Conservation (phyloP, 257 asterid species). For the Solanum neorickii region DNA sequence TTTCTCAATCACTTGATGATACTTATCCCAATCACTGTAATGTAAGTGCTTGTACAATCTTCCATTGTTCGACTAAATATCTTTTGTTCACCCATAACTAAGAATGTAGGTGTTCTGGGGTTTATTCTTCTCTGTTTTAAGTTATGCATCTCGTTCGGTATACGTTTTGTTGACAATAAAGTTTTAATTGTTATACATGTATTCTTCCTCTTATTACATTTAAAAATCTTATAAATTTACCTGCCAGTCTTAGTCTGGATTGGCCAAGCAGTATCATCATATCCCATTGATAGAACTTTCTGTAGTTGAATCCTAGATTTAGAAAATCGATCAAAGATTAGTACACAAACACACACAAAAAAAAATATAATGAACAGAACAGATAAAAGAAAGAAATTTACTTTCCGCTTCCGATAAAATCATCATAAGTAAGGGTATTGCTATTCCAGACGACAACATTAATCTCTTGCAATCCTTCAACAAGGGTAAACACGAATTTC, state of each 20-base stretch:
- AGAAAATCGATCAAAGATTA: not conserved
- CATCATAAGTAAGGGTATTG: conserved; percentile 66
- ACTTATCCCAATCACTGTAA: not conserved
- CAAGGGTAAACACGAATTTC: conserved; percentile 73
- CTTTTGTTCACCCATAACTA: not conserved
- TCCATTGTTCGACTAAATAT: not conserved
- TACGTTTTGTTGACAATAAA: not conserved
- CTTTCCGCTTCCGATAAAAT: conserved; percentile 88
- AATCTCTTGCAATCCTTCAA: conserved; percentile 75
- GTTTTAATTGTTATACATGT: not conserved
- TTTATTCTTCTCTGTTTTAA: not conserved
- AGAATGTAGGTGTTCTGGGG: not conserved
- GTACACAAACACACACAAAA: not conserved
- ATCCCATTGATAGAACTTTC: conserved; percentile 73
- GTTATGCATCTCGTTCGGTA: not conserved
- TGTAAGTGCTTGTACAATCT: not conserved
- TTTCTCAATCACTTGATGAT: not conserved
- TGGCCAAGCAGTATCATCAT: conserved; percentile 73
- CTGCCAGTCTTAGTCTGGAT: conserved; percentile 77
- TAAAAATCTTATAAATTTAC: not conserved
- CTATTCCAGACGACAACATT: conserved; percentile 76
- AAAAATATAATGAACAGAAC: not conserved
- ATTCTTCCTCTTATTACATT: not conserved
- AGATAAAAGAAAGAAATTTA: conserved; percentile 6
- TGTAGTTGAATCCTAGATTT: conserved; percentile 62